Base-by-base conservation (phyloP, 208 protist species). In the Acanthamoeba lenticulata region DNA sequence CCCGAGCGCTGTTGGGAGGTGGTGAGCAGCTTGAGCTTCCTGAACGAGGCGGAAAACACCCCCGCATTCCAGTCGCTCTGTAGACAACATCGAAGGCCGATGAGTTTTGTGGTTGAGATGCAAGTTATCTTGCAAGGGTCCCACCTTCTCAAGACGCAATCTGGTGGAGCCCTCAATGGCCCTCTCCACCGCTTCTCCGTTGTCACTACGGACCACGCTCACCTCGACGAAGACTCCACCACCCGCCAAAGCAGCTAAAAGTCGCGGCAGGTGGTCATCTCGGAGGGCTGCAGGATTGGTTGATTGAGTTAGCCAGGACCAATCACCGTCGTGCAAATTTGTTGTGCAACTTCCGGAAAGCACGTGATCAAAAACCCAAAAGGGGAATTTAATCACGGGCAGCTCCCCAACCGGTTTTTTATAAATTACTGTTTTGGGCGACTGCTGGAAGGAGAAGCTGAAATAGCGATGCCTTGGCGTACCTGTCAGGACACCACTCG, bases 21-120 rank as follows among this genome's bases (percentile, higher is more conserved):
- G 32, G 32, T 89, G 1, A 89, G 79, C 7, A 89, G 42, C 45
- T 89, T 89, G 49, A 89, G 79, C 79, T 89, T 89, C 79, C 13
- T 57, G 79, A 89, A 89, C 1, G 79, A 60, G 4, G 79, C 79
- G 29, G 49, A 40, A 44, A 40, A 52, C 42, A 79, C 69, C 13
- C 38, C 32, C 21, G 15, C 2, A 17, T 62, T 24, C 79, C 79
- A 89, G 27, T 32, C 36, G 29, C 45, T 89, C 45, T 62, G 79
- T 32, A 6, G 40, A 27, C 21, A n/a, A 21, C 49, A 11, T 27
- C 0, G n/a, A 2, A 29, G 38, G 40, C 5, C 15, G 21, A 44
- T 36, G 7, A 77, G 11, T 9, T 49, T 1, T 65, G 45, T 9
- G 45, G 11, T 6, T 1, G 36, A 62, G 29, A 40, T 7, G n/a